Percentiles rank a stretch among this genome's conserved stretches.
These are phyloP conservation scores for Aspergillus sp. DNA, from an alignment of 2,329 filamentous ascomycete genomes.

Conservation along the genomic window DNA sequence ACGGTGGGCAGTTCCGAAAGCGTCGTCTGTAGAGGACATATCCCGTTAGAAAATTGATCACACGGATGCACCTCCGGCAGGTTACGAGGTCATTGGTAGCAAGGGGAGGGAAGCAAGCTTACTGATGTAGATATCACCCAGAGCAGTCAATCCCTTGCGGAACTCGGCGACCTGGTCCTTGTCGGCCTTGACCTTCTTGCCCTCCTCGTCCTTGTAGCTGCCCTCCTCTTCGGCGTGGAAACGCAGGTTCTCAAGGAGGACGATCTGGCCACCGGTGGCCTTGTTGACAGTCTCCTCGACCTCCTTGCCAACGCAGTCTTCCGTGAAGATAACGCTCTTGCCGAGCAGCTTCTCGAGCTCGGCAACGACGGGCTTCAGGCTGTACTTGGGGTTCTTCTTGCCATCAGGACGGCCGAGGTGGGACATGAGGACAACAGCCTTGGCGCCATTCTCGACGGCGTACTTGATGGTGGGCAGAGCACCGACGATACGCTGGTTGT, in stretches of 20 bases:
- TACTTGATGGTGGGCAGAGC: slow-evolving; percentile 95
- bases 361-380: slow-evolving; percentile 83
- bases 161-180: slow-evolving; percentile 90
- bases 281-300: slow-evolving; percentile 87
- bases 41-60: neutral
- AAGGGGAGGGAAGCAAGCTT: slow-evolving; percentile 36
- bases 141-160: slow-evolving; percentile 88
- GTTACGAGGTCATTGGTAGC: neutral
- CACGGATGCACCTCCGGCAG: neutral
- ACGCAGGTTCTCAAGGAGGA: slow-evolving; percentile 95
- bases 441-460: slow-evolving; percentile 84
- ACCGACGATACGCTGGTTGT: slow-evolving; percentile 97
- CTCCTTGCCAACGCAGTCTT: slow-evolving; percentile 86
- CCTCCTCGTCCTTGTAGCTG: slow-evolving; percentile 86
- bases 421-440: slow-evolving; percentile 95
- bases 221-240: slow-evolving; percentile 99
- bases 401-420: slow-evolving; percentile 96
- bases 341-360: slow-evolving; percentile 89
- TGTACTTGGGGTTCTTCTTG: slow-evolving; percentile 88
- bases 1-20: slow-evolving; percentile 97
- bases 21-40: slow-evolving; percentile 67
- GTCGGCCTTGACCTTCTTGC: slow-evolving; percentile 98
- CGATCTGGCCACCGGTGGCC: slow-evolving; percentile 75
- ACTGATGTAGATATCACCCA: slow-evolving; percentile 98
- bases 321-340: slow-evolving; percentile 81